Base-by-base conservation (phyloP, 257 asterid genomes). In the Misopates orontium region DNA sequence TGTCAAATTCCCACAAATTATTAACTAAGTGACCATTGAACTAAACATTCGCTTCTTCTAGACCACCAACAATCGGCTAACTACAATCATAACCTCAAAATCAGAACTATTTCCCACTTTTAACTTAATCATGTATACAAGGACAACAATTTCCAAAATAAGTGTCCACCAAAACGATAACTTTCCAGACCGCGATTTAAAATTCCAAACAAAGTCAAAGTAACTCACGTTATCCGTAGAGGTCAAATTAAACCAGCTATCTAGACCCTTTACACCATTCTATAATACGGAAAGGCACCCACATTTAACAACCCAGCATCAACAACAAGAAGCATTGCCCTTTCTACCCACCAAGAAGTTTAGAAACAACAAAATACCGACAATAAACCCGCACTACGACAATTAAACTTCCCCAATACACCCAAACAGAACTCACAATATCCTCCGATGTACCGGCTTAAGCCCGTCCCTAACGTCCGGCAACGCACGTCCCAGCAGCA, bases 391-490 rank as follows among this genome's bases (percentile, higher is more conserved):
- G 36, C 36, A 28, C 36, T 6, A 28, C 48, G 16, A 68, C 25
- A n/a, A n/a, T 25, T 25, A 45, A 10, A 55, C 4, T 12, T 52
- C 28, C 44, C 75, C 22, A 25, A 45, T 54, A 60, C 10, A 11
- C 13, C 9, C 1, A 48, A 16, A 22, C 41, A 50, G 12, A 20
- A 80, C 96, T 82, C 76, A 93, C 99, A 93, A 41, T 39, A 93
- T 90, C 58, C 99, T 77, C 28, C 99, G 83, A 71, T 94, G 99
- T 8, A 94, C 99, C 3, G 99, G 97, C 80, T 94, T 94, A 75
- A 94, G 87, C 68, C 99, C 99, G 24, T 94, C 97, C 58, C 97
- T 80, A 18, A 88, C 90, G 69, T 94, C 99, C 0, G 99, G 99
- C 68, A 94, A 59, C 0, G 99, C 99, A 31, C 99, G 86, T 52